Conservation (phyloP, 768 basidiomycete species). For the Rossbeevera mucosa region DNA sequence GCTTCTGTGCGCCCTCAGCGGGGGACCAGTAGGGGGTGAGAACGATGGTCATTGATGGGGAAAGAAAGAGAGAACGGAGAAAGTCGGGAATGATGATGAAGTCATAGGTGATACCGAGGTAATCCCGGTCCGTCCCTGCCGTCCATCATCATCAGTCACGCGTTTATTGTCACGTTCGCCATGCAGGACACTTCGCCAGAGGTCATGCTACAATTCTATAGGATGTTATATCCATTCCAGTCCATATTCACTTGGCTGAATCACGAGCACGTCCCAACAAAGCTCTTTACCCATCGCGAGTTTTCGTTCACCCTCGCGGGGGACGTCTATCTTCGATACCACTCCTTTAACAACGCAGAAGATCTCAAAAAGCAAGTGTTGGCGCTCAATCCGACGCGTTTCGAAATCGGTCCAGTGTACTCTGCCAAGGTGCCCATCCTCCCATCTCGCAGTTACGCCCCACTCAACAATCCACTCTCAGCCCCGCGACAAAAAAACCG, state of each 20-base stretch:
- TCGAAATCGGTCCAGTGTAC: slow-evolving; percentile 96
- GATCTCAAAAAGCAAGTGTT: slow-evolving; percentile 91
- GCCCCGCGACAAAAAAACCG: slow-evolving; percentile 87
- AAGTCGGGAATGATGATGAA: slow-evolving; percentile 14
- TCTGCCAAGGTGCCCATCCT: slow-evolving; percentile 65
- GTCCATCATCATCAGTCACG: slow-evolving; percentile 22
- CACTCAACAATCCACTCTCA: slow-evolving; percentile 28
- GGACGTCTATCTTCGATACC: slow-evolving; percentile 92
- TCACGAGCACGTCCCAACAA: slow-evolving; percentile 75
- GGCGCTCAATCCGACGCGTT: slow-evolving; percentile 82
- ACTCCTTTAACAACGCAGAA: slow-evolving; percentile 79
- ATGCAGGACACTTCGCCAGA: slow-evolving; percentile 43
- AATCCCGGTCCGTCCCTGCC: too few relatives aligned
- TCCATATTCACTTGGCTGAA: slow-evolving; percentile 94
- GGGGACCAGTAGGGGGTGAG: slow-evolving; percentile 66
- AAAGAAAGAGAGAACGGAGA: slow-evolving; percentile 2
- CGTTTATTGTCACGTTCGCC: slow-evolving; percentile 14
- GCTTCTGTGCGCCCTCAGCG: slow-evolving; percentile 61
- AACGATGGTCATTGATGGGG: slow-evolving; percentile 46
- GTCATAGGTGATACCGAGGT: too few relatives aligned
- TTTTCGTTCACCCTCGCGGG: slow-evolving; percentile 90
- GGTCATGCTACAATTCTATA: slow-evolving; percentile 78
- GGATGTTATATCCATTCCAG: slow-evolving; percentile 90
- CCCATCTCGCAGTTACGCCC: not conserved
- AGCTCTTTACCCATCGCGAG: slow-evolving; percentile 89